A percentile compares a stretch with the other conserved stretches of the same genome.
Evolutionary conservation across 2,329 filamentous ascomycete species (phyloP).

Genomic region (Chaetomiaceae sp.): DNA sequence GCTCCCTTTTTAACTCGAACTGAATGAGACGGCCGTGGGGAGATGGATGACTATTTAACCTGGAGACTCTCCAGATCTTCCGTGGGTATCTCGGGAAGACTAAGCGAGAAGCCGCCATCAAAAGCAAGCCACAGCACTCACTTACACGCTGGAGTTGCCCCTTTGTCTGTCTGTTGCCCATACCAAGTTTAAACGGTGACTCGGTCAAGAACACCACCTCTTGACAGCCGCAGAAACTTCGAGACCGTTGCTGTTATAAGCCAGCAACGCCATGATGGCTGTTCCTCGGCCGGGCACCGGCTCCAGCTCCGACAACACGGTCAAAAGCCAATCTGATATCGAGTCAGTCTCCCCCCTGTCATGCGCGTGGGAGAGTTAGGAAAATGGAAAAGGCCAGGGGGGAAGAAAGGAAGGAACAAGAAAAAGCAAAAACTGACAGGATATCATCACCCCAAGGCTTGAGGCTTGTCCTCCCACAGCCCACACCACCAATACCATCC

Average conservation of each 20-base stretch:
- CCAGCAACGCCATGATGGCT: neutral
- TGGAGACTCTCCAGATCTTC: neutral
- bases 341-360: conserved; percentile 9
- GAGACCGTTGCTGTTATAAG: conserved; percentile 2
- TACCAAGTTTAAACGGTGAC: too few species aligned
- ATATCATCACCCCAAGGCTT: neutral
- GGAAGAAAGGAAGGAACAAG: neutral
- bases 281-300: neutral
- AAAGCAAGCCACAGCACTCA: neutral
- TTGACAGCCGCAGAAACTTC: neutral
- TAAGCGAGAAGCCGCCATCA: neutral
- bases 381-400: neutral
- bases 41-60: neutral
- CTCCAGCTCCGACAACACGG: neutral
- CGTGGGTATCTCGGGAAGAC: neutral
- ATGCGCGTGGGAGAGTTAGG: conserved; percentile 5
- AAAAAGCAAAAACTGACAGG: conserved; percentile 22
- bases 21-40: neutral
- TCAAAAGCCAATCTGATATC: neutral
- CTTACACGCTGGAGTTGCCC: neutral
- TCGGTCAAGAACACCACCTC: neutral
- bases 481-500: neutral
- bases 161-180: too few species aligned
- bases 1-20: neutral
- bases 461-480: neutral